Conservation (phyloP, 306 rosid genomes). For the Erythrophleum fordii region DNA sequence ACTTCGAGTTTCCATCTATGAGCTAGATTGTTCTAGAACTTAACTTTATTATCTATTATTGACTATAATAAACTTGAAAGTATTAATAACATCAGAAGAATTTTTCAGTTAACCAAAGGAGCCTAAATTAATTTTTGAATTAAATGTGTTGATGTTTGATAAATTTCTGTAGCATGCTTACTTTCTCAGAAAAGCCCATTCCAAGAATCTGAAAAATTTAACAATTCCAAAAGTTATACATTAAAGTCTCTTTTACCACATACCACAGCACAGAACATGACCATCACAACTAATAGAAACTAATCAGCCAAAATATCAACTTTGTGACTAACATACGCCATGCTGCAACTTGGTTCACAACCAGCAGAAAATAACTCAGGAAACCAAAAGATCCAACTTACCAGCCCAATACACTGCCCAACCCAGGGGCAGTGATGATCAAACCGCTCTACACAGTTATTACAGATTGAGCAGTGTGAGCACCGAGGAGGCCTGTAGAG, state of each 20-base stretch:
- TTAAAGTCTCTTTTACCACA: neutral
- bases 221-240: neutral
- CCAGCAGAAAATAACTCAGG: neutral
- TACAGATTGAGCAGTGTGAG: constrained; percentile 98
- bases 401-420: constrained; percentile 98
- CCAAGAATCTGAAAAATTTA: neutral
- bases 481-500: constrained; percentile 99
- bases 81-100: neutral
- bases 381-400: constrained; percentile 48
- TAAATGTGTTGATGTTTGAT: neutral
- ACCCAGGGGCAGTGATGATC: constrained; percentile 99
- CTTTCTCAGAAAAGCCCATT: neutral
- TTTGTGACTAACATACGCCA: neutral
- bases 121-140: neutral
- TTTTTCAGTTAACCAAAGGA: neutral
- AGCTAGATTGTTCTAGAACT: constrained; percentile 6
- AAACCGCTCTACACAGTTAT: constrained; percentile 92
- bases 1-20: neutral
- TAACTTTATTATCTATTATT: constrained; percentile 8
- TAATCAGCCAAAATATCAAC: constrained; percentile 6
- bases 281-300: constrained; percentile 8
- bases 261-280: neutral
- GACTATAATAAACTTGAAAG: constrained; percentile 12
- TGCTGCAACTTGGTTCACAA: neutral
- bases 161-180: neutral